Base-by-base conservation (phyloP, 164 flowering plant species). In the Taxillus chinensis region DNA sequence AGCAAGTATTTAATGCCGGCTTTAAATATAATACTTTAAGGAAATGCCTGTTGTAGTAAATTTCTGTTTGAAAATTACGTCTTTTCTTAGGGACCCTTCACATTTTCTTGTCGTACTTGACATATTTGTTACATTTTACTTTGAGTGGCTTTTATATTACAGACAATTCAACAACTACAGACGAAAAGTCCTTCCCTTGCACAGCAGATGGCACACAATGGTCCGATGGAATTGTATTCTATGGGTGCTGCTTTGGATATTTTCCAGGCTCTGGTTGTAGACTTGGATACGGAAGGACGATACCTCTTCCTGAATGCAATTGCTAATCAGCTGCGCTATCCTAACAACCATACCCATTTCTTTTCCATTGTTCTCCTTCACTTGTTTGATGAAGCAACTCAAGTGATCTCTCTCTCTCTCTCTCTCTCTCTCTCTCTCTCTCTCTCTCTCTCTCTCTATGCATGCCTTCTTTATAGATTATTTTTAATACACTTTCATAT, bases 281-380 rank as follows among this genome's bases (percentile, higher is more conserved):
- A 95, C 12, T 71, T 95, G 10, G 99, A 95, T 66, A 84, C 96
- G 1, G 99, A 95, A 73, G 99, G 99, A 5, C 90, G 99, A 39
- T 95, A 91, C 73, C 89, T 86, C 53, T 89, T 89, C 62, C 79
- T 95, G 9, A 95, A 91, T 80, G 99, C 99, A 3, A 69, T 89
- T 74, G 97, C 96, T 8, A 95, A 95, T 73, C 98, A 95, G 70
- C 75, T 95, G 37, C 97, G 98, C 63, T 95, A 91, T 69, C 99
- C 99, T 8, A 95, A 95, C 75, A 91, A 82, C 65, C 99, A 95
- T 60, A 95, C 98, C 17, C 99, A 89, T 67, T 95, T 80, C 76
- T 95, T 86, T 79, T 91, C 98, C 41, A 89, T 86, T 71, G 74
- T 95, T 68, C 80, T 95, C 41, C 96, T 95, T 46, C 84, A 80